Conservation (phyloP, 768 basidiomycete species). For the Tricholoma hemisulphureum region DNA sequence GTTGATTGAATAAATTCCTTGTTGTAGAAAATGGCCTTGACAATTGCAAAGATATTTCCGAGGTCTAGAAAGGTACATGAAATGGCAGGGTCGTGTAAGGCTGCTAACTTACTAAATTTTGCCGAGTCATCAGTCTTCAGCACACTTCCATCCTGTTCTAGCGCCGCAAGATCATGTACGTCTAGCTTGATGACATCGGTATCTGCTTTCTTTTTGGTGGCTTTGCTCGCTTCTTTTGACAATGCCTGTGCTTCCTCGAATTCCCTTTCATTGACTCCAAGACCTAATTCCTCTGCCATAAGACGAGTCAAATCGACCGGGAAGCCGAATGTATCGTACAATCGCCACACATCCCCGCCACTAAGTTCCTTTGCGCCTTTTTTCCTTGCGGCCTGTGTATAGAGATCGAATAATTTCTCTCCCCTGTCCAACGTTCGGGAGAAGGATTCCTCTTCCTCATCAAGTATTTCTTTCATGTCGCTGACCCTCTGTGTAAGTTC, state of each 20-base stretch:
- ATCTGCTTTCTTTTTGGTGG: conserved; percentile 66
- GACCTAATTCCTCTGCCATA: conserved; percentile 93
- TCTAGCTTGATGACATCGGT: conserved; percentile 83
- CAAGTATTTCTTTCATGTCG: conserved; percentile 91
- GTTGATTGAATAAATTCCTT: conserved; percentile 76
- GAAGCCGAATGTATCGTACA: conserved; percentile 99
- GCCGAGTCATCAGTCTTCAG: conserved; percentile 91
- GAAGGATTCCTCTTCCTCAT: conserved; percentile 98
- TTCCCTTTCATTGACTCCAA: conserved; percentile 82
- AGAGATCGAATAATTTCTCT: conserved; percentile 92
- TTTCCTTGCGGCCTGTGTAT: conserved; percentile 65
- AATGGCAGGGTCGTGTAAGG: background rate
- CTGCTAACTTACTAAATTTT: conserved; percentile 78
- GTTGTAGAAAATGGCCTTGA: conserved; percentile 84
- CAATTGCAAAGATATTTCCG: conserved; percentile 70
- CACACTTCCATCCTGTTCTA: conserved; percentile 75
- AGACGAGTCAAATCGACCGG: conserved; percentile 93
- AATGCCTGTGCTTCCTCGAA: conserved; percentile 86
- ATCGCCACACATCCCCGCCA: conserved; percentile 93
- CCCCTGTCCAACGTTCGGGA: conserved; percentile 96
- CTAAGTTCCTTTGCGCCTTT: conserved; percentile 63
- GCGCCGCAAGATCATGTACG: conserved; percentile 86
- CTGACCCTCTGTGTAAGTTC: conserved; percentile 81
- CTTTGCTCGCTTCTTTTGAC: conserved; percentile 92
- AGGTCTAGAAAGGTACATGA: conserved; percentile 45